Percentiles rank a stretch among this genome's conserved stretches.
phyloP scores from a whole-genome alignment of 2,329 filamentous ascomycete species.

The Fusarium sp. region DNA sequence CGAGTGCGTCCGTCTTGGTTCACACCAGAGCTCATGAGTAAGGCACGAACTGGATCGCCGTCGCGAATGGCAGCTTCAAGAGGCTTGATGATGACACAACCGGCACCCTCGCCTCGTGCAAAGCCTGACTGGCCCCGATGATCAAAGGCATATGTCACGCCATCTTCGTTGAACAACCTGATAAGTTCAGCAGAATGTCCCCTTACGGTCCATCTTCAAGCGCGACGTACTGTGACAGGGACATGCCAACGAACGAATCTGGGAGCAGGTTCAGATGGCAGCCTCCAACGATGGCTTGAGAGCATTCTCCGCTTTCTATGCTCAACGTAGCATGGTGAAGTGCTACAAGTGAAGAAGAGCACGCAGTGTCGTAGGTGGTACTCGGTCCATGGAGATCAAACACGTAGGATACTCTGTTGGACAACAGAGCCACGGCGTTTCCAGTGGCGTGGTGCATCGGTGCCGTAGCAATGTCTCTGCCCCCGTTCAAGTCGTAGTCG shows the following conservation, averaged over 20 bases:
- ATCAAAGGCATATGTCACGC: too few species aligned
- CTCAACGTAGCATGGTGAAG: too few species aligned
- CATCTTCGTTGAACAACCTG: too few species aligned
- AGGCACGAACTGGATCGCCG: neutral
- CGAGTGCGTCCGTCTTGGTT: neutral
- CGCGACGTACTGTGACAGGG: too few species aligned
- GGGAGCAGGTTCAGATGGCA: too few species aligned
- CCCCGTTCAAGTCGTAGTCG: constrained; percentile 13
- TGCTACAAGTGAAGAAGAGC: too few species aligned
- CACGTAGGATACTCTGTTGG: constrained; percentile 14
- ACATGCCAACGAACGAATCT: too few species aligned
- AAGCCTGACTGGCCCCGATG: too few species aligned
- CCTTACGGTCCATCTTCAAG: too few species aligned
- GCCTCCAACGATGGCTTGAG: too few species aligned
- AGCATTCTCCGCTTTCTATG: too few species aligned
- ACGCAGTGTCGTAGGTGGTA: constrained; percentile 2
- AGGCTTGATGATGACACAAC: neutral
- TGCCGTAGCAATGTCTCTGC: constrained; percentile 12
- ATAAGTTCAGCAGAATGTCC: too few species aligned
- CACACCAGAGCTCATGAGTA: neutral
- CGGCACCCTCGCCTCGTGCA: neutral
- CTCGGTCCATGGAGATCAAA: constrained; percentile 12
- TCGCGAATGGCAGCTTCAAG: neutral
- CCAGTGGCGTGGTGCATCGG: constrained; percentile 9
- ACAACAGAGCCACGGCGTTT: constrained; percentile 3